These are phyloP conservation scores for Mortierella claussenii DNA, from an alignment of 192 early-diverging fungal species.

Conservation along the genomic window DNA sequence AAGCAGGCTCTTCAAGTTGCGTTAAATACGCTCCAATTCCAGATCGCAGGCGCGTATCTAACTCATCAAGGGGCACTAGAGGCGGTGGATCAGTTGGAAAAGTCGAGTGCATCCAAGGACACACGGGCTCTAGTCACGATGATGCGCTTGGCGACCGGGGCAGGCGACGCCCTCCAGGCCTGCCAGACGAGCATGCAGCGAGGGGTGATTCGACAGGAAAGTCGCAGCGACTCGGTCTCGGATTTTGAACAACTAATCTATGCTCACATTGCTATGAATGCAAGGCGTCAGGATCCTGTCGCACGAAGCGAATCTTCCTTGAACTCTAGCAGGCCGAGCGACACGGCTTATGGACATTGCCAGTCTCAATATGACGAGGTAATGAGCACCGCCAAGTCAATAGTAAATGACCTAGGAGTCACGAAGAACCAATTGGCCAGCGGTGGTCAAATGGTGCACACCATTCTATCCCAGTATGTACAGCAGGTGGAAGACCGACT, in stretches of 20 bases:
- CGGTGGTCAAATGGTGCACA: background rate
- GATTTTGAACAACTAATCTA: constrained; percentile 23
- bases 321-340: background rate
- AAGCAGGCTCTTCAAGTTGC: background rate
- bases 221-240: background rate
- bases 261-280: constrained; percentile 6
- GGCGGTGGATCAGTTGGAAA: background rate
- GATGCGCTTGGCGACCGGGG: constrained; percentile 1
- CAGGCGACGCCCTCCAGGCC: constrained; percentile 21
- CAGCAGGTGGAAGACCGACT: background rate
- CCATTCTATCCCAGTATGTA: background rate
- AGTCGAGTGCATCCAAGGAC: constrained; percentile 1
- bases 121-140: background rate
- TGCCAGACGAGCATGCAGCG: constrained; percentile 17
- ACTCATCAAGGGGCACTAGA: constrained; percentile 8
- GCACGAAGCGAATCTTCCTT: background rate
- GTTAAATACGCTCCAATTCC: constrained; percentile 8
- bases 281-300: constrained; percentile 1
- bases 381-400: background rate
- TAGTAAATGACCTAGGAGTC: background rate
- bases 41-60: constrained; percentile 11
- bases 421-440: too few species aligned
- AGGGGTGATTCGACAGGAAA: background rate
- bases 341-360: background rate
- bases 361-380: background rate